Evolutionary conservation across 2,329 filamentous ascomycete genomes (phyloP), one percentile per base, ranked within the genome.

Genomic region (Uncinocarpus reesii): DNA sequence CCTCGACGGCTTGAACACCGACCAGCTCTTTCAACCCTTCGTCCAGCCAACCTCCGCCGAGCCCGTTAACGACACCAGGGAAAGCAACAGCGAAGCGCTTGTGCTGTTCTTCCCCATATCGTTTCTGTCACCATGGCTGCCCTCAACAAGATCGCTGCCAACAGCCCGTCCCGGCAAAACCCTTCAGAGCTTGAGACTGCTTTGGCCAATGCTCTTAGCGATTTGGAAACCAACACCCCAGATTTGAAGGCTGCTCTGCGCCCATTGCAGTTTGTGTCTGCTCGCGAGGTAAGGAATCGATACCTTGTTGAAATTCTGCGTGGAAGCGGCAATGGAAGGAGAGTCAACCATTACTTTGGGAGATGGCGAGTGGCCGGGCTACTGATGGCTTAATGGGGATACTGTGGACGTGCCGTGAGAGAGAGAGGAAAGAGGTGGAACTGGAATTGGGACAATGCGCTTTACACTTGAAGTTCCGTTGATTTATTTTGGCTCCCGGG

Each of bases 191-290:
- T 96, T 65, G 92, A 98, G 86, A 83, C 80, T 74, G 86, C 77
- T 80, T 93, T 98, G 72, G 92, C 92, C 71, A 85, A 83, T 75
- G 92, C 92, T 76, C 86, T 98, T 60, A 93, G 84, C 79, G 92
- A 98, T 70, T 86, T 98, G 75, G 92, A 98, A 87, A 89, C 83
- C 78, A 95, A 95, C 83, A 95, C 92, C 69, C 79, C 88, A 72
- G 92, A 98, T 76, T 86, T 98, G 76, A 94, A 90, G 85, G 81
- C 80, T 68, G 84, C 88, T 64, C 84, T 98, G 70, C 84, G 92
- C 70, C 92, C 92, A 73, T 83, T 98, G 75, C 92, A 98, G 81
- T 89, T 98, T 75, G 86, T 93, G 72, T 94, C 86, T 76, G 92
- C 92, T 71, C 87, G 89, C 75, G 92, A 98, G 90, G 92, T 98